Conservation (phyloP, 1,284 basidiomycete genomes). For the Meripilus lineatus region DNA sequence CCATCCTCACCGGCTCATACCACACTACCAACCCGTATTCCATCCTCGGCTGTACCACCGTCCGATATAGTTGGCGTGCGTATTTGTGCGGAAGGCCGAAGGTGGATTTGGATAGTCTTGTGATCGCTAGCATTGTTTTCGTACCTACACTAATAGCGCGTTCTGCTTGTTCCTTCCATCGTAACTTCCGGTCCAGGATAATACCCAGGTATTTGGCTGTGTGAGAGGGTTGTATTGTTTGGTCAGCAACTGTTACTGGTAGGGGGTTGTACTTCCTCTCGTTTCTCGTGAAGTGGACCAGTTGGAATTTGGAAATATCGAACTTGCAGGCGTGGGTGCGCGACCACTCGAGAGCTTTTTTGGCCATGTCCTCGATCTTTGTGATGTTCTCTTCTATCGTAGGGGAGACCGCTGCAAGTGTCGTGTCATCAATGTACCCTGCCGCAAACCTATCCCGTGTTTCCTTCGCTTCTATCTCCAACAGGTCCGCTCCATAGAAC, state of each 20-base stretch:
- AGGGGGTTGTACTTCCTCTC: no score
- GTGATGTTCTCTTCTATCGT: constrained; percentile 28
- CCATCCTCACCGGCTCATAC: background rate
- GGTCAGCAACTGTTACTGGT: background rate
- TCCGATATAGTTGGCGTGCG: constrained; percentile 22
- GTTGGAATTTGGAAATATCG: constrained; percentile 18
- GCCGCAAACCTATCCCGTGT: background rate
- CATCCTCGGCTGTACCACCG: constrained; percentile 30
- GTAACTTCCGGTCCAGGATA: constrained; percentile 28
- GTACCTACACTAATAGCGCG: constrained; percentile 25
- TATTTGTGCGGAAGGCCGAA: constrained; percentile 17
- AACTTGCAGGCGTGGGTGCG: constrained; percentile 19
- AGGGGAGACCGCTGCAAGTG: constrained; percentile 11
- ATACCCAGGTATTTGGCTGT: constrained; percentile 30
- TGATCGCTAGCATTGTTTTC: constrained; percentile 13
- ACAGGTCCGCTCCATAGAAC: constrained; percentile 30
- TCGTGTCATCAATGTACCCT: no score
- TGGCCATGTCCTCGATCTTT: constrained; percentile 12
- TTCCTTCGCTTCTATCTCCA: constrained; percentile 20
- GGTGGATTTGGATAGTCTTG: constrained; percentile 18
- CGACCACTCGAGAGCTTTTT: constrained; percentile 22
- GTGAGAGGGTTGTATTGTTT: constrained; percentile 8
- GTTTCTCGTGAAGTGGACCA: constrained; percentile 12
- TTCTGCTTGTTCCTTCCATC: constrained; percentile 27
- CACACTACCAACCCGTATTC: constrained; percentile 33